phyloP scores from a whole-genome alignment of 1,139 yeast species.

The Suhomyces atakaporum region DNA sequence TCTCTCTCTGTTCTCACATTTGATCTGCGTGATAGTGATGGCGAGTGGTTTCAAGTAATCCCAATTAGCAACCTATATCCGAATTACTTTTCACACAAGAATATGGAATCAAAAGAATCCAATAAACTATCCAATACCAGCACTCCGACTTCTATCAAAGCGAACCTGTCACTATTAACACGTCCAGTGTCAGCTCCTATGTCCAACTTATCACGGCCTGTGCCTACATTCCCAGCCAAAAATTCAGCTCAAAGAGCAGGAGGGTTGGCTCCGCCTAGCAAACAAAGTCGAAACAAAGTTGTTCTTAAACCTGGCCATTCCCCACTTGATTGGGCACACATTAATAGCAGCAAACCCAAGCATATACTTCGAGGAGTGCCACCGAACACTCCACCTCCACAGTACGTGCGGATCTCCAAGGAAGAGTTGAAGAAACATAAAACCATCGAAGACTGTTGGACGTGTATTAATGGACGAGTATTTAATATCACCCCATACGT shows the following conservation, averaged over 20 bases:
- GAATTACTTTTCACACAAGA: no score
- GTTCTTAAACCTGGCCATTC: conserved; percentile 77
- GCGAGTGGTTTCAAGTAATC: no score
- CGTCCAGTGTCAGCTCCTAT: not conserved
- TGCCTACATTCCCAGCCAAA: conserved; percentile 34
- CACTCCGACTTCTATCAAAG: no score
- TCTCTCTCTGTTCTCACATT: no score
- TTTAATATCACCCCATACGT: conserved; percentile 83
- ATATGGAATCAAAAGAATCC: no score
- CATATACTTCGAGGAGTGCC: conserved; percentile 42
- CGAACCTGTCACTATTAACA: no score
- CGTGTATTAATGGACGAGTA: conserved; percentile 75
- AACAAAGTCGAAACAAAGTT: conserved; percentile 51
- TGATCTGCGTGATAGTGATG: no score
- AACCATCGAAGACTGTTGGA: conserved; percentile 75
- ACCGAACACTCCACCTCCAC: conserved; percentile 45
- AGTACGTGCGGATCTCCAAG: conserved; percentile 52
- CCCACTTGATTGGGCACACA: conserved; percentile 81
- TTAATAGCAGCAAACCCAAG: conserved; percentile 41
- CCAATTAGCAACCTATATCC: no score
- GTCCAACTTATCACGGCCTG: conserved; percentile 4
- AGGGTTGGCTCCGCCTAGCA: conserved; percentile 15
- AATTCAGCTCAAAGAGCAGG: conserved; percentile 45
- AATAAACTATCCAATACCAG: no score
- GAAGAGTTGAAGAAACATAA: conserved; percentile 65